A percentile compares a stretch with the other conserved stretches of the same genome.
phyloP scores from a whole-genome alignment of 192 early-diverging fungal genomes.

The Coemansia javaensis region DNA sequence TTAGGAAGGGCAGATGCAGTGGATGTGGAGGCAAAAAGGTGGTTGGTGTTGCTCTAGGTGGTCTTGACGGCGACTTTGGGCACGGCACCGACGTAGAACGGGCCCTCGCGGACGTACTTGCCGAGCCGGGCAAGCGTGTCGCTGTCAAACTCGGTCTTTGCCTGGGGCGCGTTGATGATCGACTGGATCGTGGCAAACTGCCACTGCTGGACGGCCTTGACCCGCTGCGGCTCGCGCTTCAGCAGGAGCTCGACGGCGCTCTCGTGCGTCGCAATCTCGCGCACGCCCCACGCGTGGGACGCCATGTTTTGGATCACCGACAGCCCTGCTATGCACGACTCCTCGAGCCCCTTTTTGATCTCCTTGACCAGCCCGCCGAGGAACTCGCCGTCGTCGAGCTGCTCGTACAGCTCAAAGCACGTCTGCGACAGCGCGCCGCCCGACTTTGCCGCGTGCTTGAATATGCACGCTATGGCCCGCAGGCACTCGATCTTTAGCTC shows the following conservation, averaged over 20 bases:
- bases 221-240: constrained; percentile 35
- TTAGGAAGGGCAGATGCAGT: too few species aligned
- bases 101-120: constrained; percentile 38
- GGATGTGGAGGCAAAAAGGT: neutral
- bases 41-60: too few species aligned
- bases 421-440: constrained; percentile 23
- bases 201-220: constrained; percentile 42
- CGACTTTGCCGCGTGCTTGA: constrained; percentile 23
- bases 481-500: constrained; percentile 34
- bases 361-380: constrained; percentile 35
- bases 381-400: constrained; percentile 31
- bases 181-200: constrained; percentile 36
- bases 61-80: constrained; percentile 30
- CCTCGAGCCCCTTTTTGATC: constrained; percentile 49
- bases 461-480: constrained; percentile 40
- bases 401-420: constrained; percentile 39
- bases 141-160: constrained; percentile 26
- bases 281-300: constrained; percentile 41
- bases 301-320: constrained; percentile 42
- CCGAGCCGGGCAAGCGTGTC: constrained; percentile 17
- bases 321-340: constrained; percentile 37
- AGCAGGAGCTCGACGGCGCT: constrained; percentile 38
- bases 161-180: constrained; percentile 20
- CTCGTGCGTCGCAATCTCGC: constrained; percentile 38
- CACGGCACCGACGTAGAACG: constrained; percentile 27